A percentile compares a stretch with the other conserved stretches of the same genome.
These are phyloP conservation scores for Eucalyptus pumila DNA, from an alignment of 345 rosid species.

Conservation along the genomic window DNA sequence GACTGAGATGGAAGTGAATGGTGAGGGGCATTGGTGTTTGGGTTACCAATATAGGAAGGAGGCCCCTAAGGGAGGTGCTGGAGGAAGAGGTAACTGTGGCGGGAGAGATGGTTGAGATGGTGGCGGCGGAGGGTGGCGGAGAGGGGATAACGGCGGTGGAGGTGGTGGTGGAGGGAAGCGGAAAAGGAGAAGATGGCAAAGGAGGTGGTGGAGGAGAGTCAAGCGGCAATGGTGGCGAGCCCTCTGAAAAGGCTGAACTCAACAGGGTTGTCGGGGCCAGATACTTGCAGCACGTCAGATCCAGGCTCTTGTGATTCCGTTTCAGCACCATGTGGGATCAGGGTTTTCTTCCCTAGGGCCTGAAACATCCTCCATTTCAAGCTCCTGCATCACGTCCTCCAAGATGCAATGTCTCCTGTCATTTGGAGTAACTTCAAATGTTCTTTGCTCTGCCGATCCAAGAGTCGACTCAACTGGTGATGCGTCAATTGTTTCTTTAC, in stretches of 20 bases:
- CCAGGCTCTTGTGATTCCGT: slow-evolving; percentile 17
- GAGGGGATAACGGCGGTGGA: slow-evolving; percentile 27
- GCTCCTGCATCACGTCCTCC: slow-evolving; percentile 78
- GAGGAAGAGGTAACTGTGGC: slow-evolving; percentile 13
- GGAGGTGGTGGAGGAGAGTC: slow-evolving; percentile 66
- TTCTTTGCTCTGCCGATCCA: slow-evolving; percentile 35
- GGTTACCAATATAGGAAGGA: slow-evolving; percentile 6
- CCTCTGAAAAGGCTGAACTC: slow-evolving; percentile 30
- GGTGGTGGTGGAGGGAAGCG: slow-evolving; percentile 31
- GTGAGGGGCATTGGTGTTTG: slow-evolving; percentile 17
- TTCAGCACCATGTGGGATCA: slow-evolving; percentile 6
- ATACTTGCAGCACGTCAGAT: slow-evolving; percentile 13
- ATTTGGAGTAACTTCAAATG: slow-evolving; percentile 22
- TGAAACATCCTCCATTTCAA: slow-evolving; percentile 85
- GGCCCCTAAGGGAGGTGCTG: slow-evolving; percentile 17
- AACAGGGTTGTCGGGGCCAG: slow-evolving; percentile 7
- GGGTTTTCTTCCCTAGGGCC: slow-evolving; percentile 49
- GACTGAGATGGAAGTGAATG: slow-evolving; percentile 34
- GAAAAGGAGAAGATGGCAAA: slow-evolving; percentile 59
- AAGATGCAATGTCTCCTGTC: slow-evolving; percentile 63
- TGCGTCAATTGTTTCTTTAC: slow-evolving; percentile 19
- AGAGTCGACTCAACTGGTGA: slow-evolving; percentile 19
- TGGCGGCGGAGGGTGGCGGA: slow-evolving; percentile 19
- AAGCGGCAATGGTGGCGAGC: slow-evolving; percentile 62
- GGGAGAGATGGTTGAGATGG: slow-evolving; percentile 11